Base-by-base conservation (phyloP, 2,329 filamentous ascomycete genomes). In the Zymoseptoria pseudotritici region DNA sequence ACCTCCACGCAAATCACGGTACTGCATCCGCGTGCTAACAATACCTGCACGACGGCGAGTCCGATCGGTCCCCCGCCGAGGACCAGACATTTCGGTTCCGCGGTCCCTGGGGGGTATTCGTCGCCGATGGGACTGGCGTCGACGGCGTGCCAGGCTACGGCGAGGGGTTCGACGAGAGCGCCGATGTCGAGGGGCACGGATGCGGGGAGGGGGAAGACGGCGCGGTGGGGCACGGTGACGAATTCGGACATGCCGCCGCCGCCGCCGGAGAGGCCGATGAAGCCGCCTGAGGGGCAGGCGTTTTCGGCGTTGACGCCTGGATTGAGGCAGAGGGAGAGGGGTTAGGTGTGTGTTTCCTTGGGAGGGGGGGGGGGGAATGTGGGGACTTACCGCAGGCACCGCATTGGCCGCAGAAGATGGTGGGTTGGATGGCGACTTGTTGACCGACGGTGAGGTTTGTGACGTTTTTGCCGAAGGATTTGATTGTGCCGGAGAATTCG, bases 91-190 rank as follows among this genome's bases (percentile, higher is more conserved):
- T 75, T 76, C 13, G 81, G 76, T 1, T 77, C 78, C 3, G 36
- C 4, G 4, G n/a, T n/a, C n/a, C 36, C 36, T 2, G 4, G 1
- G 2, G 72, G 60, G 2, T 67, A 57, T 1, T 63, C 53, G 11
- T 63, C 53, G 11, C 76, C 76, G 42, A 84, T 71, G 0, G 78
- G 77, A 0, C 78, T 78, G 3, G 80, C 73, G 4, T 77, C 76
- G 9, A 86, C 79, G 0, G 83, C 84, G 65, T 88, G 85, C 84
- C 84, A 87, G 8, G 82, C 84, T 0, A 88, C 84, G 0, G 83
- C 77, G 2, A 88, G 73, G 0, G 86, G 85, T 64, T 88, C 85
- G 6, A 87, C 80, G 2, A 88, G 74, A 0, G 85, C 84, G n/a
- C 70, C 82, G 17, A 83, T 74, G 50, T 83, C 79, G 20, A 84